Evolutionary conservation across 495 filamentous ascomycete genomes (phyloP).

Genomic region (Aspergillus nidulans): DNA sequence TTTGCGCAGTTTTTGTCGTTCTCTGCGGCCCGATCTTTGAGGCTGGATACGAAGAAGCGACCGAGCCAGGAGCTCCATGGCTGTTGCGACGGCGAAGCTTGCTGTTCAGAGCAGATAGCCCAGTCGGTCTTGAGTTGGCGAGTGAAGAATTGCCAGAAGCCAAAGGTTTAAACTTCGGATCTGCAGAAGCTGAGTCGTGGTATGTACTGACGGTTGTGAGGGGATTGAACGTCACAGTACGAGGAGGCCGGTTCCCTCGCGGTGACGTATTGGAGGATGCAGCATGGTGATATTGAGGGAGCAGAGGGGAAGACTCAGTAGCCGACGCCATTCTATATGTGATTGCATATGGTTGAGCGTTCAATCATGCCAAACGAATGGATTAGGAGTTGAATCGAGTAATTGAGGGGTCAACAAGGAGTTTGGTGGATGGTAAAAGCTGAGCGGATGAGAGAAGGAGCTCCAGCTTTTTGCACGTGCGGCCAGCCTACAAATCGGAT

Average conservation of each 20-base stretch:
- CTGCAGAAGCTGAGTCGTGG: slow-evolving; percentile 41
- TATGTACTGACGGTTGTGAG: slow-evolving; percentile 56
- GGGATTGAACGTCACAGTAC: slow-evolving; percentile 70
- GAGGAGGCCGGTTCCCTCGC: slow-evolving; percentile 37
- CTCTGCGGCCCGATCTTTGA: slow-evolving; percentile 91
- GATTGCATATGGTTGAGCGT: neutral
- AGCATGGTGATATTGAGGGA: slow-evolving; percentile 38
- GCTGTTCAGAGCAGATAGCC: slow-evolving; percentile 77
- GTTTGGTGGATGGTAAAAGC: neutral
- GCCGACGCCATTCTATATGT: slow-evolving; percentile 34
- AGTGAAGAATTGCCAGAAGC: slow-evolving; percentile 37
- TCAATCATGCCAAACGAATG: slow-evolving; percentile 2
- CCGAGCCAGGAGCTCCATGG: slow-evolving; percentile 57
- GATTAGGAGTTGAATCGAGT: neutral
- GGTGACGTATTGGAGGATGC: slow-evolving; percentile 36
- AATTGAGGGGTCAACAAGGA: neutral
- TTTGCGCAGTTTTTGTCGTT: slow-evolving; percentile 92
- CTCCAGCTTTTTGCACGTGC: slow-evolving; percentile 7
- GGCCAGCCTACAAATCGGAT: neutral
- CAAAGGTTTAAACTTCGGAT: slow-evolving; percentile 41
- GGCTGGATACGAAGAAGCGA: slow-evolving; percentile 39
- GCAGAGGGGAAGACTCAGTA: slow-evolving; percentile 44
- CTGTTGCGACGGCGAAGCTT: slow-evolving; percentile 83
- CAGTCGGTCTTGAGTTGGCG: slow-evolving; percentile 32
- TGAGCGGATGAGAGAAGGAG: neutral